A percentile compares a stretch with the other conserved stretches of the same genome.
Evolutionary conservation across 257 asterid species (phyloP).

Genomic region (Capsicum rhomboideum): DNA sequence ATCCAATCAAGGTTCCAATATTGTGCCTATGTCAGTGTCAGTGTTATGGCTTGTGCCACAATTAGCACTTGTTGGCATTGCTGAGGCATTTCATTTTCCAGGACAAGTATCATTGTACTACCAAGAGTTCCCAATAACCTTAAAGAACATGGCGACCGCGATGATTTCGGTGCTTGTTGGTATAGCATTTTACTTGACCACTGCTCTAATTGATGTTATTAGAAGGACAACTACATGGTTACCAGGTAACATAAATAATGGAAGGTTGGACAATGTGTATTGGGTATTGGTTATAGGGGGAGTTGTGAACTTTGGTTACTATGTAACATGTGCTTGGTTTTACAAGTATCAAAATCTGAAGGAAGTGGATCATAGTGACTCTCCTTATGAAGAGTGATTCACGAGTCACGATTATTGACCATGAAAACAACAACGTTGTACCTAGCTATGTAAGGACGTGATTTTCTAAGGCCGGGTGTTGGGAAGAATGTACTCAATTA

Average conservation of each 20-base stretch:
- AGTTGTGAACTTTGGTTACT: conserved; percentile 46
- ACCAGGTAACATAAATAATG: conserved; percentile 51
- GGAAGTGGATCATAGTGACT: neutral
- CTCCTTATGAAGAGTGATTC: neutral
- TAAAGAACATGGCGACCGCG: conserved; percentile 77
- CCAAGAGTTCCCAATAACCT: conserved; percentile 70
- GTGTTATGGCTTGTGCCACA: neutral
- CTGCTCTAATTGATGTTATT: conserved; percentile 45
- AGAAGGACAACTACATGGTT: conserved; percentile 68
- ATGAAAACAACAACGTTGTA: too few relatives aligned
- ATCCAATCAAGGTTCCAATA: neutral
- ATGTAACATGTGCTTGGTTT: conserved; percentile 36
- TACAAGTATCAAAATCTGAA: conserved; percentile 45
- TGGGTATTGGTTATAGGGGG: conserved; percentile 59
- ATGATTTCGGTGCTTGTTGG: conserved; percentile 51
- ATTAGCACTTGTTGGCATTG: neutral
- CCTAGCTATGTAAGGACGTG: too few relatives aligned
- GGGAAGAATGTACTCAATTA: too few relatives aligned
- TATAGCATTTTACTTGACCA: conserved; percentile 61
- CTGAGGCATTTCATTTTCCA: neutral
- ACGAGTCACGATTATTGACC: neutral
- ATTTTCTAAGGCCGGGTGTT: too few relatives aligned
- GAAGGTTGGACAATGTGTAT: conserved; percentile 56
- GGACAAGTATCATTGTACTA: conserved; percentile 72
- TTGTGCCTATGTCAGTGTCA: neutral